Evolutionary conservation across 2,329 filamentous ascomycete genomes (phyloP), one percentile per base, ranked within the genome.

Genomic region (Cadophora sp.): DNA sequence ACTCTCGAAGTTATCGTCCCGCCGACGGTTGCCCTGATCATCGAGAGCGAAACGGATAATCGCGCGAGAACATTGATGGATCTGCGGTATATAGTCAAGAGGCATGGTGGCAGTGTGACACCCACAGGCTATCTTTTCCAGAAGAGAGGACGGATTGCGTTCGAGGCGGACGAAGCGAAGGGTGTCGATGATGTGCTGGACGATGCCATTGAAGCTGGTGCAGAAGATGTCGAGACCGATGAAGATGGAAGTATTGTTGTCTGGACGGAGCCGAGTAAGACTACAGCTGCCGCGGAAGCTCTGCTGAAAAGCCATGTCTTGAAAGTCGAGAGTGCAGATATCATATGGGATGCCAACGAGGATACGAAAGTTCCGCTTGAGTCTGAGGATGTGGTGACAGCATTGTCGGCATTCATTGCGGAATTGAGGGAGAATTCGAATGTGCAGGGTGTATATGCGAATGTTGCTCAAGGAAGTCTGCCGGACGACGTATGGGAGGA

Each of bases 21-120:
- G 1, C 87, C 90, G 2, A 87, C 91, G 37, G 86, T 94, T 1
- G 93, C 92, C 12, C 83, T 95, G 6, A 89, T 98, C 12, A 87
- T 97, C 76, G 94, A 97, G 74, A 89, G 91, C 74, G 91, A 96
- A 79, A 95, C 93, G 4, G 94, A 97, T 75, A 93, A 88, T 79
- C 94, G 92, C 79, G 84, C 85, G 50, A 88, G 92, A 37, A 88
- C 90, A 8, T 79, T 97, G 58, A 87, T 91, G 75, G 92, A 97
- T 64, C 79, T 98, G 62, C 88, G 92, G 64, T 76, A 84, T 61
- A 80, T 91, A 2, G 84, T 97, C 65, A 97, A 94, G 78, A 88
- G 89, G 68, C 81, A 85, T 62, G 91, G 90, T 22, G 96, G 91
- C 5, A 87, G 84, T 1, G 82, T 88, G 1, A 91, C 92, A 7